Evolutionary conservation across 2,329 filamentous ascomycete genomes (phyloP).

Genomic region (Botryosphaeria agaves): DNA sequence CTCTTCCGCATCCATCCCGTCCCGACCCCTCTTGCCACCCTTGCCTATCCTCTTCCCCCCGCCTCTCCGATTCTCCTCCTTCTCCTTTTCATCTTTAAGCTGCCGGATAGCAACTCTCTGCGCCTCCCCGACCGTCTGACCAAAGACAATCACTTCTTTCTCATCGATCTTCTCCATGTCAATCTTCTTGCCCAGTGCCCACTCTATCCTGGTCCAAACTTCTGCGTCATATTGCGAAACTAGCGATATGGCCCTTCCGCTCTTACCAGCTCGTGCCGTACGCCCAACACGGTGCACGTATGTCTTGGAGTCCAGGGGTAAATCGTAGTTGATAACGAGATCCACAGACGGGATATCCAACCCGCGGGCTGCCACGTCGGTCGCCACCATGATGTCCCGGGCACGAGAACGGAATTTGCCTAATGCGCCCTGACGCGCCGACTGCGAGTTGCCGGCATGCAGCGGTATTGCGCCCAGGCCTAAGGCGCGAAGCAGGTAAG

Average conservation of each 20-base stretch:
- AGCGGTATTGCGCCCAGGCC: slow-evolving; percentile 85
- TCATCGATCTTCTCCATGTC: slow-evolving; percentile 51
- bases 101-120: slow-evolving; percentile 63
- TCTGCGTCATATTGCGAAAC: slow-evolving; percentile 82
- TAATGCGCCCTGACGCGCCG: slow-evolving; percentile 67
- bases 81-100: slow-evolving; percentile 66
- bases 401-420: slow-evolving; percentile 73
- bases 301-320: slow-evolving; percentile 73
- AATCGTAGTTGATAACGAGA: slow-evolving; percentile 69
- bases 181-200: slow-evolving; percentile 62
- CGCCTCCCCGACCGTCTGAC: slow-evolving; percentile 62
- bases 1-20: slow-evolving; percentile 63
- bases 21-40: slow-evolving; percentile 32
- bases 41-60: slow-evolving; percentile 30
- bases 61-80: slow-evolving; percentile 41
- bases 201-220: slow-evolving; percentile 66
- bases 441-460: slow-evolving; percentile 82
- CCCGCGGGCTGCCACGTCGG: slow-evolving; percentile 84
- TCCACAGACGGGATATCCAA: slow-evolving; percentile 88
- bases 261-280: slow-evolving; percentile 74
- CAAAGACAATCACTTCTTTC: slow-evolving; percentile 74
- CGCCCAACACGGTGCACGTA: slow-evolving; percentile 83
- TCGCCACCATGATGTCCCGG: slow-evolving; percentile 80
- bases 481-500: slow-evolving; percentile 65
- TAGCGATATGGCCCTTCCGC: slow-evolving; percentile 62